These are phyloP conservation scores for Aspergillus avenaceus DNA, from an alignment of 495 filamentous ascomycete genomes.

Conservation along the genomic window DNA sequence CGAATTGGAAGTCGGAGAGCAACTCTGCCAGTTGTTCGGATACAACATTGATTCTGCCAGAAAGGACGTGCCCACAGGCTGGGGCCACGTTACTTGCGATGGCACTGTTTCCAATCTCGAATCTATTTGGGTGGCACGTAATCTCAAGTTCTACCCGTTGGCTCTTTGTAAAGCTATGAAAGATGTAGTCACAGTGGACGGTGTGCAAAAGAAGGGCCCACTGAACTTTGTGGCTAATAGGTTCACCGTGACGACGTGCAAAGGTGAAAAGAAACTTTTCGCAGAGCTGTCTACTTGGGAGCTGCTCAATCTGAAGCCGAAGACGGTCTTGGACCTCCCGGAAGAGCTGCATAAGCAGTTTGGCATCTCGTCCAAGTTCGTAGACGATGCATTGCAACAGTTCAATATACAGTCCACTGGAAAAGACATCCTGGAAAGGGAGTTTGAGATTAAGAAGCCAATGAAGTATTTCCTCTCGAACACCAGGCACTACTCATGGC, in stretches of 20 bases:
- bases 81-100: constrained; percentile 42
- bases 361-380: constrained; percentile 26
- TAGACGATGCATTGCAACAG: constrained; percentile 25
- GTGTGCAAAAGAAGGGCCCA: constrained; percentile 1
- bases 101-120: constrained; percentile 47
- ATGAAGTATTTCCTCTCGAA: constrained; percentile 29
- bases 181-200: not conserved
- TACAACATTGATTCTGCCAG: constrained; percentile 26
- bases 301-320: constrained; percentile 16
- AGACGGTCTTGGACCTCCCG: constrained; percentile 35
- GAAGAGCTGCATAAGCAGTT: constrained; percentile 32
- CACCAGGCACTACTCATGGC: constrained; percentile 48
- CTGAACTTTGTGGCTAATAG: constrained; percentile 27
- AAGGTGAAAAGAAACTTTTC: constrained; percentile 30
- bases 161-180: constrained; percentile 34
- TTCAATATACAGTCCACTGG: constrained; percentile 41
- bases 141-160: constrained; percentile 46
- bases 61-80: constrained; percentile 15
- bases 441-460: constrained; percentile 25
- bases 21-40: constrained; percentile 43
- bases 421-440: constrained; percentile 22
- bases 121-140: constrained; percentile 43
- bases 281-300: constrained; percentile 36
- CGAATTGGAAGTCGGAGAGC: constrained; percentile 38
- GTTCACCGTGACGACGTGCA: constrained; percentile 33